Conservation (phyloP, 768 basidiomycete genomes). For the Suillus bovinus region DNA sequence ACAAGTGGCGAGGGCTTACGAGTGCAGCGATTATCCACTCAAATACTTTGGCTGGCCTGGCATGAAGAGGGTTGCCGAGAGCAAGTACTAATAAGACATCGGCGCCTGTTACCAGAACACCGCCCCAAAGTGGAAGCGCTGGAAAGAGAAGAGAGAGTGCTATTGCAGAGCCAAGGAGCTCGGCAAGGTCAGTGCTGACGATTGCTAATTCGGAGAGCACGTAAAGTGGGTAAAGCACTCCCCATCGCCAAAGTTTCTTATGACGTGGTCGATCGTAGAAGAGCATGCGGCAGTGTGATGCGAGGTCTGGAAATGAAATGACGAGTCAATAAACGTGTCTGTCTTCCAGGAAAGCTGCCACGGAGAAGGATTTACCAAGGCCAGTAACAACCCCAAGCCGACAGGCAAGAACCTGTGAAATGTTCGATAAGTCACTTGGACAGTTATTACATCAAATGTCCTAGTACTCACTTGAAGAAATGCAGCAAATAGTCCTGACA, state of each 20-base stretch:
- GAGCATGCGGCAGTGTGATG: constrained; percentile 62
- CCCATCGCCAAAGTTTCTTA: constrained; percentile 56
- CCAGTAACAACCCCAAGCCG: constrained; percentile 84
- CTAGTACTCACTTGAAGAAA: constrained; percentile 71
- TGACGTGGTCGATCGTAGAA: constrained; percentile 65
- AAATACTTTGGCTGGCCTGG: constrained; percentile 66
- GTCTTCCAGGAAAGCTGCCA: background rate
- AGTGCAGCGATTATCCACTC: constrained; percentile 63
- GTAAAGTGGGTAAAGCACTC: constrained; percentile 66
- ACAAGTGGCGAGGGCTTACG: constrained; percentile 39
- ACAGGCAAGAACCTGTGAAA: constrained; percentile 65
- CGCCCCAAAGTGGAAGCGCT: constrained; percentile 64
- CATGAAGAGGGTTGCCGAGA: constrained; percentile 67
- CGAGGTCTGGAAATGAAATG: constrained; percentile 44
- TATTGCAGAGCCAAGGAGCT: constrained; percentile 81
- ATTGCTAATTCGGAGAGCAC: constrained; percentile 67
- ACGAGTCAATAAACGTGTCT: constrained; percentile 19
- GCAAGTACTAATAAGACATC: constrained; percentile 74
- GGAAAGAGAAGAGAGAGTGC: constrained; percentile 78
- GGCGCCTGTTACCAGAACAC: constrained; percentile 64
- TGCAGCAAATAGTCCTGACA: constrained; percentile 81
- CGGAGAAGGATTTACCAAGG: constrained; percentile 50
- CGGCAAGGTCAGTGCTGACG: constrained; percentile 77
- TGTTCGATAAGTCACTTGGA: constrained; percentile 7
- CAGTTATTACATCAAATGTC: background rate